These are phyloP conservation scores for Rhodotorula paludigena DNA, from an alignment of 768 basidiomycete genomes.

Conservation along the genomic window DNA sequence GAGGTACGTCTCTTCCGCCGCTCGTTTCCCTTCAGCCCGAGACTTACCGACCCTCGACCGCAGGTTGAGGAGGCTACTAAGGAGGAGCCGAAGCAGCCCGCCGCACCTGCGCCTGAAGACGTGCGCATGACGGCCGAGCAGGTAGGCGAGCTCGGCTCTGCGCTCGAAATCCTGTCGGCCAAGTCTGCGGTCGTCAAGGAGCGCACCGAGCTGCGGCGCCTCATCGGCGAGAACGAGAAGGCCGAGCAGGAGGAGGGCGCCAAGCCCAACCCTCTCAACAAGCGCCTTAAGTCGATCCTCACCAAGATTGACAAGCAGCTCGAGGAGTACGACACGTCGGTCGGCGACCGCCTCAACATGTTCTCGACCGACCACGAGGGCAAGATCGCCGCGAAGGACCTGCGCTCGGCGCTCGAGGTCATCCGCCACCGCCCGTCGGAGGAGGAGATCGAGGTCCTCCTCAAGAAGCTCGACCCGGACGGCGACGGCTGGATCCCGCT, in stretches of 20 bases:
- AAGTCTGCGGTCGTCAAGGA: constrained; percentile 94
- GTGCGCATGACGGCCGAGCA: constrained; percentile 98
- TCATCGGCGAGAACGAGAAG: constrained; percentile 91
- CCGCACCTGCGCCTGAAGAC: constrained; percentile 49
- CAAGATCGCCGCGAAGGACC: constrained; percentile 77
- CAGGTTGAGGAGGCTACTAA: constrained; percentile 58
- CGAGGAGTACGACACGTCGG: constrained; percentile 78
- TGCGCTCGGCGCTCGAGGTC: constrained; percentile 82
- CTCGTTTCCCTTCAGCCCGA: too few species aligned
- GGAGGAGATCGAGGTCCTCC: constrained; percentile 75
- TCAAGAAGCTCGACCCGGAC: constrained; percentile 91
- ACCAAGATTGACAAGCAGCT: constrained; percentile 91
- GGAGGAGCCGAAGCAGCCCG: constrained; percentile 70
- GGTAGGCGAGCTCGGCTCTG: constrained; percentile 85
- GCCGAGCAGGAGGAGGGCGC: constrained; percentile 72
- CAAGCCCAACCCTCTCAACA: constrained; percentile 75
- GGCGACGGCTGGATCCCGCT: constrained; percentile 92
- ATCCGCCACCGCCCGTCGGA: constrained; percentile 90
- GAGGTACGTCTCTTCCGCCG: constrained; percentile 57
- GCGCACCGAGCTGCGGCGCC: constrained; percentile 75
- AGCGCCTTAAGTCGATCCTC: constrained; percentile 91
- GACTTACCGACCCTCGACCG: background rate
- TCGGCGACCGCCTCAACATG: constrained; percentile 49
- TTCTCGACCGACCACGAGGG: constrained; percentile 54
- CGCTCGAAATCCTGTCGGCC: constrained; percentile 81